These are phyloP conservation scores for Penicillium bialowiezense DNA, from an alignment of 495 filamentous ascomycete species.

Conservation along the genomic window DNA sequence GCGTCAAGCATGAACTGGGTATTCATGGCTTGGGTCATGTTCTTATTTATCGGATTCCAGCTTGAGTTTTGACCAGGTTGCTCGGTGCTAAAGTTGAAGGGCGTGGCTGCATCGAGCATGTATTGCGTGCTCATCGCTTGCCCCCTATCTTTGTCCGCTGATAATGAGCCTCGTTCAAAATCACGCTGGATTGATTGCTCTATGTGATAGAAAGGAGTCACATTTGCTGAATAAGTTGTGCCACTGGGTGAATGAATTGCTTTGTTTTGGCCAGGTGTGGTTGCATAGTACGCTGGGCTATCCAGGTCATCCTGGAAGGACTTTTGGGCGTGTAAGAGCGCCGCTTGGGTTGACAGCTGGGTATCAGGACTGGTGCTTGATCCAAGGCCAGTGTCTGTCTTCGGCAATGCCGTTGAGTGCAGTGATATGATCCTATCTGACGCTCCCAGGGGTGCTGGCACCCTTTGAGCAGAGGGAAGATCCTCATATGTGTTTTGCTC, in stretches of 20 bases:
- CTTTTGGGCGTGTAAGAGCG: conserved; percentile 44
- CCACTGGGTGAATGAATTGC: conserved; percentile 8
- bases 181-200: conserved; percentile 9
- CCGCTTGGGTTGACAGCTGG: conserved; percentile 49
- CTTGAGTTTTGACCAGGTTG: neutral
- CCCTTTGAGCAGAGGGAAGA: conserved; percentile 40
- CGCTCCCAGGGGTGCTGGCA: conserved; percentile 22
- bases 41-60: conserved; percentile 10
- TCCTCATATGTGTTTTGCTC: conserved; percentile 30
- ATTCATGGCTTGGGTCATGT: conserved; percentile 33
- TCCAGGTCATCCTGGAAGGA: conserved; percentile 47
- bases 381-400: conserved; percentile 15
- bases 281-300: conserved; percentile 24
- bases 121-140: conserved; percentile 48
- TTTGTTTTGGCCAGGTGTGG: conserved; percentile 15
- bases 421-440: conserved; percentile 38
- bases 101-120: conserved; percentile 48
- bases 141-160: conserved; percentile 10
- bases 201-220: conserved; percentile 35
- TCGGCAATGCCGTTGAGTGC: conserved; percentile 34
- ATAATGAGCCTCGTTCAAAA: neutral
- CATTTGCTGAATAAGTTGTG: conserved; percentile 23
- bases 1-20: conserved; percentile 52
- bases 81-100: conserved; percentile 44
- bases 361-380: conserved; percentile 27